Base-by-base conservation (phyloP, 192 early-diverging fungal species). In the Entomortierella lignicola region DNA sequence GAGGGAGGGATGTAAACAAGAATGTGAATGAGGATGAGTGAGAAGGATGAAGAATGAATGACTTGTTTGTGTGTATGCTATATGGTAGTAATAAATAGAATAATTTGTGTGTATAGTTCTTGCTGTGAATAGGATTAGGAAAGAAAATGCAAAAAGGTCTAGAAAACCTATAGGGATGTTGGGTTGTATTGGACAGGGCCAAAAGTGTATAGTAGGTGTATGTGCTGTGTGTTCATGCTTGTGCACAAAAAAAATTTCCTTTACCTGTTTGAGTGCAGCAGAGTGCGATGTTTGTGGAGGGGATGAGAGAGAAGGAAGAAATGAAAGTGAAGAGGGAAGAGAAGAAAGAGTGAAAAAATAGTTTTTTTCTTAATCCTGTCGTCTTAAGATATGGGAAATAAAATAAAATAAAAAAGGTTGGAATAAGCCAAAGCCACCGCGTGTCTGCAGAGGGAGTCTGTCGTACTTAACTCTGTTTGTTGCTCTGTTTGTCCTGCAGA, bases 261-360 rank as follows among this genome's bases (percentile, higher is more conserved):
- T 60, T 60, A 26, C 34, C 29, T n/a, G 39, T 54, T 64, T 18
- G 29, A n/a, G 34, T 37, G 10, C 34, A 37, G 34, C 34, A n/a
- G n/a, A n/a, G n/a, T 52, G 61, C 27, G 26, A 17, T 37, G 66
- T 32, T 42, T 55, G 64, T 43, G 67, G 50, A 69, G 23, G 25
- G 53, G 6, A 54, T 44, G 30, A 6, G 64, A 57, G 29, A 66
- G 55, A 15, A 44, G 20, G 44, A 27, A 23, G 42, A 63, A 51
- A 53, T 11, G 34, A 55, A 55, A 54, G 34, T 39, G n/a, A 37
- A 29, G 32, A 27, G 56, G 51, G 41, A 60, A 52, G 50, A 60
- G 32, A 50, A 53, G 44, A 68, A 59, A 32, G 51, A 34, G 44
- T 7, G 44, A 51, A 68, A 68, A 68, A 29, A 13, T 8, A 27